Base-by-base conservation (phyloP, 2,329 filamentous ascomycete species). In the Hymenoscyphus fraxineus region DNA sequence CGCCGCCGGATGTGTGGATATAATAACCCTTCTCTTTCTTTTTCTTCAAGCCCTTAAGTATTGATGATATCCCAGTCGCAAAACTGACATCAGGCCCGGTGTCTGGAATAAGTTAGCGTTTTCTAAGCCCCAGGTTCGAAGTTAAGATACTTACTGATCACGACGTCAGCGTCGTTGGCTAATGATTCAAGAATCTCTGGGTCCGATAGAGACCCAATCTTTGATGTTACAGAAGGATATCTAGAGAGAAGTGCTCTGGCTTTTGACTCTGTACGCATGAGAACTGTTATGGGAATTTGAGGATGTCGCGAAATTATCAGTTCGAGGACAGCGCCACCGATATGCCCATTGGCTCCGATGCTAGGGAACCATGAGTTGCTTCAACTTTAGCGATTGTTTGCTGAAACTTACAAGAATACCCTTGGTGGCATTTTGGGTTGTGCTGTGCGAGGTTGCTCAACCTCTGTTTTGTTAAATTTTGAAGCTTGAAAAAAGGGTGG, bases 311-410 rank as follows among this genome's bases (percentile, higher is more conserved):
- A 15, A 16, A 56, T 40, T 10, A 66, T 35, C 7, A 65, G 41
- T 47, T 69, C 64, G 12, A 69, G 40, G 6, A 64, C 59, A 1
- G 64, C 64, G 6, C 67, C 66, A 13, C 64, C 67, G 13, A 69
- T 68, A 59, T 69, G 66, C 6, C 67, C 66, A 13, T 62, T 66
- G 5, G 66, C 67, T 16, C 63, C 64, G 16, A 66, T 39, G 1
- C 64, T 66, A 10, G 16, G 5, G 44, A 19, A 19, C 35, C 2
- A 38, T 57, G 15, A 57, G 55, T 51, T 27, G 5, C 22, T 51
- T 51, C 13, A 7, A 27, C 19, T 5, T 13, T 3, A 9, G 27
- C 19, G n/a, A n/a, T 3, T 3, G 3, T 27, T 51, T 10, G 10
- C 1, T 10, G 6, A 15, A 12, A 10, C 10, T 12, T 51, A 51